Conservation (phyloP, 2,329 filamentous ascomycete genomes). For the Gremmenia infestans region DNA sequence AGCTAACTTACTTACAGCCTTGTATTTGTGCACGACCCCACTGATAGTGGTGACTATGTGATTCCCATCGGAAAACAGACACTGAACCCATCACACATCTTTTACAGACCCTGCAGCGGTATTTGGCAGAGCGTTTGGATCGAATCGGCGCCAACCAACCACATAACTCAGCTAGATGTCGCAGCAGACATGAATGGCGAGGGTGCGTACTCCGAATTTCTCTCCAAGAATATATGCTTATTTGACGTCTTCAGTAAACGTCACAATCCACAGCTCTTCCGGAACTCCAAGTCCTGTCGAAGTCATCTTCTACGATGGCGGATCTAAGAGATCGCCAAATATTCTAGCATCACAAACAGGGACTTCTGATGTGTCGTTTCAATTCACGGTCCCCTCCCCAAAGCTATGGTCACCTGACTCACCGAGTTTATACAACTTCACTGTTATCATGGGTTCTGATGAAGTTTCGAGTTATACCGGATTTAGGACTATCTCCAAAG, state of each 20-base stretch:
- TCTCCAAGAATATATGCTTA: not conserved
- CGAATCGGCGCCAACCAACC: slow-evolving; percentile 52
- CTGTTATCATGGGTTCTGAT: slow-evolving; percentile 49
- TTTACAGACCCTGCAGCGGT: slow-evolving; percentile 67
- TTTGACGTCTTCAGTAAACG: slow-evolving; percentile 40
- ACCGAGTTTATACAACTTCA: slow-evolving; percentile 61
- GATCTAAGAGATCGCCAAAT: not conserved
- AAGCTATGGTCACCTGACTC: slow-evolving; percentile 61
- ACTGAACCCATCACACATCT: slow-evolving; percentile 47
- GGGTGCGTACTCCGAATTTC: slow-evolving; percentile 33
- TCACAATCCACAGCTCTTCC: slow-evolving; percentile 47
- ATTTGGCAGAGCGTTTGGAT: slow-evolving; percentile 75
- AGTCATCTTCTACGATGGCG: slow-evolving; percentile 5
- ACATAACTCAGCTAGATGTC: slow-evolving; percentile 41
- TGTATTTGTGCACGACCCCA: slow-evolving; percentile 64
- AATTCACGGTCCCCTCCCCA: slow-evolving; percentile 49
- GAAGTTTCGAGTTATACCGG: slow-evolving; percentile 60
- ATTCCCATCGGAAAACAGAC: slow-evolving; percentile 66
- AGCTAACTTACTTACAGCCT: slow-evolving; percentile 36
- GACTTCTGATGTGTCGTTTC: slow-evolving; percentile 45
- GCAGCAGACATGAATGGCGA: slow-evolving; percentile 50
- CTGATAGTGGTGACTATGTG: slow-evolving; percentile 48
- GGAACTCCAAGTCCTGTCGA: slow-evolving; percentile 27
- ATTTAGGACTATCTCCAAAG: slow-evolving; percentile 58
- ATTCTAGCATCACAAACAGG: slow-evolving; percentile 35